Evolutionary conservation across 2,329 filamentous ascomycete species (phyloP).

Genomic region (Cercospora berteroae): DNA sequence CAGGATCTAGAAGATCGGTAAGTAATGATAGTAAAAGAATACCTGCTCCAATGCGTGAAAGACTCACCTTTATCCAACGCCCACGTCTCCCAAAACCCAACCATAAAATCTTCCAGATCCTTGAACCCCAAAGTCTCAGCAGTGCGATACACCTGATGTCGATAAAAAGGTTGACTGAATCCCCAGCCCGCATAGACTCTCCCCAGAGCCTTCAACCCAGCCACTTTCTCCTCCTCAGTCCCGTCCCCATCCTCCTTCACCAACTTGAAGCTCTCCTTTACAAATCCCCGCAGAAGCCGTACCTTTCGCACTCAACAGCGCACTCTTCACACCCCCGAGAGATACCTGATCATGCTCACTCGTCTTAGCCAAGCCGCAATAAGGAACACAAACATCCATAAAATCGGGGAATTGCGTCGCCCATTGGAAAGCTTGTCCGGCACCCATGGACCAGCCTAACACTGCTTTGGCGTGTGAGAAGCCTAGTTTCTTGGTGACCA

Average conservation of each 20-base stretch:
- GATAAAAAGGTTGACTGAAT: background rate
- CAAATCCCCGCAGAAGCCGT: background rate
- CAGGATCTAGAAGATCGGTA: background rate
- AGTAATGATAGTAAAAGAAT: background rate
- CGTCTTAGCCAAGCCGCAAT: background rate
- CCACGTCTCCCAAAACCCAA: background rate
- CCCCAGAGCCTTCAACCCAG: background rate
- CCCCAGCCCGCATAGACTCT: background rate
- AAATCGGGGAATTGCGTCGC: background rate
- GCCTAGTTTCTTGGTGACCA: background rate
- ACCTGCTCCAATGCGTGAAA: background rate
- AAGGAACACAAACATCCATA: background rate
- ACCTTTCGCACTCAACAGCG: background rate
- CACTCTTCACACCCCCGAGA: background rate
- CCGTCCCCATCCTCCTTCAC: too few relatives aligned
- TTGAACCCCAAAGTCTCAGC: background rate
- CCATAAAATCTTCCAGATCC: background rate
- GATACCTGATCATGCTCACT: background rate
- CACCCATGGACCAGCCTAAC: background rate
- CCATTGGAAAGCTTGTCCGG: background rate
- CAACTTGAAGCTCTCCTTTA: too few relatives aligned
- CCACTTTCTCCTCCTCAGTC: background rate
- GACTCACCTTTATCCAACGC: background rate
- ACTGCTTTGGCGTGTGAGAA: background rate
- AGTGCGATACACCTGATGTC: background rate